Evolutionary conservation across 331 rosid genomes (phyloP).

Genomic region (Malus hybrid): DNA sequence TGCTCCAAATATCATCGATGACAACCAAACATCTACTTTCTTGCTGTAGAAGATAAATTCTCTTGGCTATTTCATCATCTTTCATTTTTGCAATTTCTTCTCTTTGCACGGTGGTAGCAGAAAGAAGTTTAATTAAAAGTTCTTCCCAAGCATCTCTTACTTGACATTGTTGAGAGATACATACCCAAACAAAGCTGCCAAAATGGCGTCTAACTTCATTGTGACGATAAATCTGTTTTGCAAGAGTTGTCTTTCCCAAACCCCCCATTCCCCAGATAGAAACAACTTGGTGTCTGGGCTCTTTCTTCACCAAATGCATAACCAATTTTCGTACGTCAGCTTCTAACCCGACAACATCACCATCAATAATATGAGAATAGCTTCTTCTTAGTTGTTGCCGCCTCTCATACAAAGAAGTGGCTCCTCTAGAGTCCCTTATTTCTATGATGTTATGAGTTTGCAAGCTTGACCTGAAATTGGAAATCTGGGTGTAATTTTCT

Average conservation of each 20-base stretch:
- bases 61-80: neutral
- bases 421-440: conserved; percentile 6
- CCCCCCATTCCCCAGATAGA: neutral
- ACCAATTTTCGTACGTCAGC: neutral
- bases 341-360: neutral
- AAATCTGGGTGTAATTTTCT: neutral
- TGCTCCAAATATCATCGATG: conserved; percentile 19
- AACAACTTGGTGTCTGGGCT: neutral
- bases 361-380: neutral
- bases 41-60: neutral
- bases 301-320: neutral
- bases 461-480: neutral
- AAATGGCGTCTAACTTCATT: neutral
- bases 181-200: neutral
- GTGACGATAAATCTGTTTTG: neutral
- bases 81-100: neutral
- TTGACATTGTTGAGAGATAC: neutral
- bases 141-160: neutral
- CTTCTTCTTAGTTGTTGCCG: neutral
- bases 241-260: neutral
- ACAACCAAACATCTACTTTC: conserved; percentile 3
- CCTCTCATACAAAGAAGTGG: neutral
- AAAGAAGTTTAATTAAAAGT: neutral
- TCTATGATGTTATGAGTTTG: neutral
- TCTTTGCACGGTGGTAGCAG: neutral